Conservation (phyloP, 2,329 filamentous ascomycete species). For the Purpureocillium takamizusanense region DNA sequence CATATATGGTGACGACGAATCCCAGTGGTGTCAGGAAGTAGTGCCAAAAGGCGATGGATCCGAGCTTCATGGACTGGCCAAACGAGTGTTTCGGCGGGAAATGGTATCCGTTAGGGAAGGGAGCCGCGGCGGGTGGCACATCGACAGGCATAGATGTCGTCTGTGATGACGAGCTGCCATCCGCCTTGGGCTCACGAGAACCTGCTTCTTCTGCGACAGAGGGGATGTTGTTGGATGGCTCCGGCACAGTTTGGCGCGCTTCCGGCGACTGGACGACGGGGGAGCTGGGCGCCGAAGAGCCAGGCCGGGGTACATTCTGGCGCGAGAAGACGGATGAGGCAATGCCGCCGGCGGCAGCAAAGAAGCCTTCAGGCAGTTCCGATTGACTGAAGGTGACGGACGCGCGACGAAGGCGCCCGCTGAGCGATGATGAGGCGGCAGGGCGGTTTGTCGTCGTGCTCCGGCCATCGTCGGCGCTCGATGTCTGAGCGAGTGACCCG, state of each 20-base stretch:
- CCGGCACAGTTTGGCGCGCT: background rate
- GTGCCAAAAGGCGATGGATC: constrained; percentile 54
- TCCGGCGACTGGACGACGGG: constrained; percentile 4
- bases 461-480: constrained; percentile 2
- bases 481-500: background rate
- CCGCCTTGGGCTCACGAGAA: constrained; percentile 1
- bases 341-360: constrained; percentile 36
- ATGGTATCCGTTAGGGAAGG: constrained; percentile 56
- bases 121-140: constrained; percentile 22
- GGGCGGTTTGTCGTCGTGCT: constrained; percentile 12
- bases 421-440: constrained; percentile 21
- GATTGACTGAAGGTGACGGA: constrained; percentile 34
- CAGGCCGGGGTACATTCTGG: constrained; percentile 10
- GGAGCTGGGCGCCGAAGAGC: constrained; percentile 10
- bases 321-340: constrained; percentile 28
- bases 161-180: constrained; percentile 10
- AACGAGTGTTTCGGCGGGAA: constrained; percentile 54
- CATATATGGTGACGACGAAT: constrained; percentile 70
- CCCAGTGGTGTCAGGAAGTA: constrained; percentile 69
- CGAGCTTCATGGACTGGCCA: constrained; percentile 48
- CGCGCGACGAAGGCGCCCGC: constrained; percentile 20
- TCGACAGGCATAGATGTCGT: constrained; percentile 9
- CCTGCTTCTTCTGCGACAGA: constrained; percentile 2
- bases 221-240: background rate
- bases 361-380: constrained; percentile 36